A percentile compares a stretch with the other conserved stretches of the same genome.
Conservation (phyloP, 345 rosid species). For the Eucalyptus globulus region DNA sequence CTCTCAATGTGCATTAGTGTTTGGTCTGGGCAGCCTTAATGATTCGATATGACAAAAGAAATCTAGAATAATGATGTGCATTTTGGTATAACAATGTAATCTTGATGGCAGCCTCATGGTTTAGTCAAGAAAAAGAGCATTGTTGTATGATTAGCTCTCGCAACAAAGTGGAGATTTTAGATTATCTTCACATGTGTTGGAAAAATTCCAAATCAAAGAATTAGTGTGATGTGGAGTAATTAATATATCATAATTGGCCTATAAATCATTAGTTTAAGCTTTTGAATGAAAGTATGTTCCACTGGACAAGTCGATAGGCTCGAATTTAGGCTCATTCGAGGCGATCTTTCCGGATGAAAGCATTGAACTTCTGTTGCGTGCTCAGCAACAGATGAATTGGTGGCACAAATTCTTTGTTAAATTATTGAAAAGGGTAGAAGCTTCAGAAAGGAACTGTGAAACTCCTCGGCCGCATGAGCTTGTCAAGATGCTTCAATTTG, state of each 20-base stretch:
- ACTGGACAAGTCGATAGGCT: neutral
- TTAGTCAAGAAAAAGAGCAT: neutral
- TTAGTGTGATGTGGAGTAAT: neutral
- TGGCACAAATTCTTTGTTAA: neutral
- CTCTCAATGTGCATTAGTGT: neutral
- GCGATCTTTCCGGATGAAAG: neutral
- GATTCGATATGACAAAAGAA: neutral
- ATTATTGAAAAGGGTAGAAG: neutral
- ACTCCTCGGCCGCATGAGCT: neutral
- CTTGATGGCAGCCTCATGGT: neutral
- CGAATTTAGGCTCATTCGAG: rapidly evolving
- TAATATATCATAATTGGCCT: neutral
- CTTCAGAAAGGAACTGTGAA: neutral
- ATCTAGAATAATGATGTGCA: neutral
- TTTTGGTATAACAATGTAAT: neutral
- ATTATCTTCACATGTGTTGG: neutral
- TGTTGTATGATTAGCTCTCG: neutral
- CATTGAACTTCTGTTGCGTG: neutral
- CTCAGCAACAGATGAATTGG: neutral
- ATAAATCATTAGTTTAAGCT: neutral
- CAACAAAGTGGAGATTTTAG: neutral
- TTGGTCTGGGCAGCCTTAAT: neutral
- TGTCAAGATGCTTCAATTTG: neutral
- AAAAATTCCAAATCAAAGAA: neutral
- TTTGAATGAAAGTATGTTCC: neutral